Base-by-base conservation (phyloP, 805 yeast genomes). In the Debaryomyces maramus region DNA sequence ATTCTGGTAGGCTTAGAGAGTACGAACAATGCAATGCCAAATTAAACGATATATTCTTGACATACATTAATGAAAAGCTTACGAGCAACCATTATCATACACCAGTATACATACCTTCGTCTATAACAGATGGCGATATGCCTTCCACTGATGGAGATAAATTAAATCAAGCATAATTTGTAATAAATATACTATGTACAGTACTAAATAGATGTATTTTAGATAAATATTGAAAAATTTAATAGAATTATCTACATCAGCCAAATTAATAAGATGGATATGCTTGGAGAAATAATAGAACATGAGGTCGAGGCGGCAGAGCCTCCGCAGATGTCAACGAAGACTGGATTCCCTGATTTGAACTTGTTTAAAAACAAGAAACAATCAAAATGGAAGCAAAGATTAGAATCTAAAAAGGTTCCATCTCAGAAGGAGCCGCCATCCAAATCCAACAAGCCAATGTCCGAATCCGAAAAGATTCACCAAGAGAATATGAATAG, bases 271-370 rank as follows among this genome's bases (percentile, higher is more conserved):
- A 33, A 26, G 19, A 84, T 84, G 90, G 84, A 83, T 57, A 67
- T 83, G 43, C 61, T 85, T 19, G 85, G 87, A 7, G 91, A 85
- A 47, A 83, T 85, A 21, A 80, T 83, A 6, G 93, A 85, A 51
- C 81, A 72, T 41, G 80, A 79, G 35, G 60, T 63, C 0, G 55
- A 48, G 6, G 55, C 59, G 6, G 70, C 74, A 1, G 52, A 51
- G n/a, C 56, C 64, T 1, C 71, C 72, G 3, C 39, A 41, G 2
- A 56, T 61, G 5, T 48, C 50, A 1, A 46, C 52, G 6, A 33
- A 51, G 3, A 38, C 39, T n/a, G 75, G 73, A 7, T 70, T 67
- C 41, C 77, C 77, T 0, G 44, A 45, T n/a, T 51, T 61, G 8
- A 38, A 46, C 6, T 62, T 51, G 33, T 48, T 63, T 14, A 54